phyloP scores from a whole-genome alignment of 371 early-diverging fungal species.

The Apophysomyces variabilis region DNA sequence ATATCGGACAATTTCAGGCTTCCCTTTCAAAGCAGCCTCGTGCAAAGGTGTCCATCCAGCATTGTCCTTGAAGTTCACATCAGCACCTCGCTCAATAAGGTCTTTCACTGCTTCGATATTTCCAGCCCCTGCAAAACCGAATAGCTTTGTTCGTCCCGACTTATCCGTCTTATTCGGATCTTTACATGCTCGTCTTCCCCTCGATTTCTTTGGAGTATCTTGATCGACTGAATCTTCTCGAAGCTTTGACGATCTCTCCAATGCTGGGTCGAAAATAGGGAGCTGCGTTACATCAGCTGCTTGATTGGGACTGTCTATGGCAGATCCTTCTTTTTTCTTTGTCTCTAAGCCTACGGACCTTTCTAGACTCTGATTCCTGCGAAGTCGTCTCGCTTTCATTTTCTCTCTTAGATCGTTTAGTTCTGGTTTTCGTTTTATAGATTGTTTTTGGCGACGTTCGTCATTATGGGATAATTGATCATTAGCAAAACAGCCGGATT shows the following conservation, averaged over 20 bases:
- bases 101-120: constrained; percentile 49
- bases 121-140: constrained; percentile 49
- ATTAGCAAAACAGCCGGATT: background rate
- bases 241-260: background rate
- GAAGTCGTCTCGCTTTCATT: background rate
- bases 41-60: constrained; percentile 71
- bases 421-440: background rate
- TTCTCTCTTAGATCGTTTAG: background rate
- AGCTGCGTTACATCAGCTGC: background rate
- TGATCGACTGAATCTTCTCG: background rate
- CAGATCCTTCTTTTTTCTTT: constrained; percentile 17
- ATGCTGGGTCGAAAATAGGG: background rate
- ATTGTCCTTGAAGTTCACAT: constrained; percentile 59
- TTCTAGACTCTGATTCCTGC: background rate
- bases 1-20: constrained; percentile 55
- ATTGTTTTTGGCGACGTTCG: background rate
- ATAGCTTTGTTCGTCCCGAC: constrained; percentile 57
- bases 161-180: constrained; percentile 57
- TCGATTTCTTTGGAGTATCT: constrained; percentile 3
- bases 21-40: constrained; percentile 65
- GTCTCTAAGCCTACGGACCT: background rate
- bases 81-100: constrained; percentile 49
- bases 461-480: no score
- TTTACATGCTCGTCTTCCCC: constrained; percentile 28
- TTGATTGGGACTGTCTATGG: constrained; percentile 11